phyloP scores from a whole-genome alignment of 1,284 basidiomycete species.

The Fistulinella staudtii region DNA sequence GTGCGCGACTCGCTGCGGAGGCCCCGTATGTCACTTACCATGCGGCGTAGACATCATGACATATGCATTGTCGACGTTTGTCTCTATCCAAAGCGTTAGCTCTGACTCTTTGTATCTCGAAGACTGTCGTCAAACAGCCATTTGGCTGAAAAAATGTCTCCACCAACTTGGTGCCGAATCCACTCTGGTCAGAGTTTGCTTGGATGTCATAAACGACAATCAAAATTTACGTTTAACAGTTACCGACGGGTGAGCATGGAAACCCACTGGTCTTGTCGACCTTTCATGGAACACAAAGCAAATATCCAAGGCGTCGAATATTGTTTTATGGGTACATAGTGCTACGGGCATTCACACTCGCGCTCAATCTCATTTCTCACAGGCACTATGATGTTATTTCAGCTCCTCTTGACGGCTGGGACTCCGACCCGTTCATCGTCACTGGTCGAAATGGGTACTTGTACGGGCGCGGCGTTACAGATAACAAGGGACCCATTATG shows the following conservation, averaged over 20 bases:
- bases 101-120: constrained; percentile 67
- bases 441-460: constrained; percentile 88
- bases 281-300: constrained; percentile 64
- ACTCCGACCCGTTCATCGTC: constrained; percentile 81
- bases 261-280: constrained; percentile 87
- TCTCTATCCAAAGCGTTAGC: constrained; percentile 85
- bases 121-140: constrained; percentile 88
- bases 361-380: neutral
- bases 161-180: constrained; percentile 82
- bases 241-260: constrained; percentile 58
- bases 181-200: constrained; percentile 49
- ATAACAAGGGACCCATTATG: constrained; percentile 92
- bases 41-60: constrained; percentile 53
- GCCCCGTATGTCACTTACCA: constrained; percentile 8
- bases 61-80: constrained; percentile 79
- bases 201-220: constrained; percentile 7
- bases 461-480: constrained; percentile 89
- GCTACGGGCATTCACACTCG: no score
- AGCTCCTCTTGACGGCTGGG: constrained; percentile 73
- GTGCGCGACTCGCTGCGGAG: constrained; percentile 8
- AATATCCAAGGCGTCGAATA: constrained; percentile 61
- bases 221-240: constrained; percentile 35
- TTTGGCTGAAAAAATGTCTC: constrained; percentile 86
- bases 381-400: constrained; percentile 93
- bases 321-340: constrained; percentile 84